phyloP scores from a whole-genome alignment of 164 flowering plant species.

The Dillenia suffruticosa region DNA sequence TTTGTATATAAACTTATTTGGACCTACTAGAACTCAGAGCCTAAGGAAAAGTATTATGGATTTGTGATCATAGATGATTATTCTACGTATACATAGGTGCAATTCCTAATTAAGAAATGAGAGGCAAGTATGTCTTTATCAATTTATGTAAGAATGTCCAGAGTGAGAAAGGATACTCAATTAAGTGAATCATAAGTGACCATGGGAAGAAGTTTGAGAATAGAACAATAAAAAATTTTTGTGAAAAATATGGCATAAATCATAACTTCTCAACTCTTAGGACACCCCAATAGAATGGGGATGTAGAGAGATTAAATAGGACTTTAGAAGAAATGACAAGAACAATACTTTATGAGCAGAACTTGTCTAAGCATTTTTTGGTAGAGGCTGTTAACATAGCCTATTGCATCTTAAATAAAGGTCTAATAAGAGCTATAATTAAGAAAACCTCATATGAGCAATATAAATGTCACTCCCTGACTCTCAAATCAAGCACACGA shows the following conservation, averaged over 20 bases:
- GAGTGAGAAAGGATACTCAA: neutral
- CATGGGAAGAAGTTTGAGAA: neutral
- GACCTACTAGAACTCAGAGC: too few species aligned
- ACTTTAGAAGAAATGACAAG: neutral
- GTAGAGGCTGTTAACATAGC: neutral
- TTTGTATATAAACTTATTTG: neutral
- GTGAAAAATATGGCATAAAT: neutral
- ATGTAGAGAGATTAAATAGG: neutral
- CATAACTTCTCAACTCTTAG: neutral
- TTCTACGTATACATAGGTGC: neutral
- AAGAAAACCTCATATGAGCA: neutral
- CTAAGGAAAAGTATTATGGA: neutral
- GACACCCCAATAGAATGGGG: neutral
- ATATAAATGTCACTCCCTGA: too few species aligned
- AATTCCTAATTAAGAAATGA: neutral
- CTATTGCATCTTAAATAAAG: neutral
- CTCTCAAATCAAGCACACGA: too few species aligned
- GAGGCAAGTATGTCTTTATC: neutral
- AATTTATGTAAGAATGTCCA: neutral
- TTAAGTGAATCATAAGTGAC: too few species aligned
- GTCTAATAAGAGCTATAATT: neutral
- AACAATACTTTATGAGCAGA: neutral
- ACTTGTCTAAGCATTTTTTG: neutral
- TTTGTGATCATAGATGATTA: neutral
- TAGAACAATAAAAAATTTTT: too few species aligned